A percentile compares a stretch with the other conserved stretches of the same genome.
Evolutionary conservation across 2,329 filamentous ascomycete species (phyloP).

Genomic region (Penicillium sp.): DNA sequence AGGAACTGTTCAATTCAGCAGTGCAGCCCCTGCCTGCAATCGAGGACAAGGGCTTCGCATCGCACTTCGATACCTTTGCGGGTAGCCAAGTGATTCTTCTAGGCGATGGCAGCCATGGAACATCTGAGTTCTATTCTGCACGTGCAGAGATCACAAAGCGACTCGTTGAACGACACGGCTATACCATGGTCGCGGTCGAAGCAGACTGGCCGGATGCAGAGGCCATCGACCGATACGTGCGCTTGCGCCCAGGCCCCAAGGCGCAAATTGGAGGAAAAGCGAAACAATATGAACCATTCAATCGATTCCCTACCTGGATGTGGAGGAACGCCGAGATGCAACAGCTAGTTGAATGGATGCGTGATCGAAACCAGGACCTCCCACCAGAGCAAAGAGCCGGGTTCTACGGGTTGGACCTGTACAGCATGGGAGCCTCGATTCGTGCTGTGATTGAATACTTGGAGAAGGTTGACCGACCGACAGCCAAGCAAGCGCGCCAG

Average conservation of each 20-base stretch:
- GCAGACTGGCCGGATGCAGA: constrained; percentile 56
- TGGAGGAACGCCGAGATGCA: constrained; percentile 55
- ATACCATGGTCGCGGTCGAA: constrained; percentile 52
- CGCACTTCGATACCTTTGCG: constrained; percentile 43
- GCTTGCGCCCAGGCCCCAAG: constrained; percentile 42
- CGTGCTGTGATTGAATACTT: constrained; percentile 50
- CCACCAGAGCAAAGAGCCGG: constrained; percentile 35
- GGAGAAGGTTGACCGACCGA: constrained; percentile 44
- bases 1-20: constrained; percentile 35
- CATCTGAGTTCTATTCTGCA: constrained; percentile 55
- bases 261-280: constrained; percentile 27
- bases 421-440: constrained; percentile 49
- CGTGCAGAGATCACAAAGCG: constrained; percentile 53
- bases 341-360: constrained; percentile 52
- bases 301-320: constrained; percentile 56
- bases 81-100: constrained; percentile 44
- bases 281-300: constrained; percentile 41
- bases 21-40: constrained; percentile 39
- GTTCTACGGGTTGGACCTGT: constrained; percentile 54
- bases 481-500: constrained; percentile 44
- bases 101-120: constrained; percentile 52
- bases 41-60: constrained; percentile 36
- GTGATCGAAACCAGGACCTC: constrained; percentile 40
- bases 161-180: constrained; percentile 50
- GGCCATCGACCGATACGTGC: constrained; percentile 51